phyloP scores from a whole-genome alignment of 2,329 filamentous ascomycete genomes.

The Zymoseptoria pseudotritici region DNA sequence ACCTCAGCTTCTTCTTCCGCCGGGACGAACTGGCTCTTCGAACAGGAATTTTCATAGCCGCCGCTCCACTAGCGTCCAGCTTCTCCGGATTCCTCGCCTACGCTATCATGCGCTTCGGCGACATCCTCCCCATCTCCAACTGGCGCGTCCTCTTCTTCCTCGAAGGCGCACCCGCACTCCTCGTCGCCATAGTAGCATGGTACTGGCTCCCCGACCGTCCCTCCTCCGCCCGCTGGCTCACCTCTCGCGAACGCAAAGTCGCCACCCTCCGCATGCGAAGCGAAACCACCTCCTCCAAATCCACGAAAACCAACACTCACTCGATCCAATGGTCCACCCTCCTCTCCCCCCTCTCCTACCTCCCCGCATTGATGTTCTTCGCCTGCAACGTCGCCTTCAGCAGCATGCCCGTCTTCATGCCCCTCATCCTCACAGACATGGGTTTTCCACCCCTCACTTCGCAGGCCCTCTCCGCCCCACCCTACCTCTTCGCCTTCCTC shows the following conservation, averaged over 20 bases:
- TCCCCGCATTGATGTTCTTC: slow-evolving; percentile 78
- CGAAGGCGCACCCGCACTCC: slow-evolving; percentile 75
- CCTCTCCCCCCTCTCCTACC: slow-evolving; percentile 53
- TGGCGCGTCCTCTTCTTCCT: slow-evolving; percentile 82
- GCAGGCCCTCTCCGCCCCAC: slow-evolving; percentile 73
- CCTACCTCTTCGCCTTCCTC: slow-evolving; percentile 69
- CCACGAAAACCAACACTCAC: neutral
- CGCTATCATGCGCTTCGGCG: slow-evolving; percentile 64
- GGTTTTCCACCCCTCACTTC: slow-evolving; percentile 60
- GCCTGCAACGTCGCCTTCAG: slow-evolving; percentile 81
- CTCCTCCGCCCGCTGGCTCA: slow-evolving; percentile 37
- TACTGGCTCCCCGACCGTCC: slow-evolving; percentile 69
- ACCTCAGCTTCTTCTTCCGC: slow-evolving; percentile 56
- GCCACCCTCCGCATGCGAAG: slow-evolving; percentile 60
- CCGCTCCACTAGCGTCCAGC: slow-evolving; percentile 52
- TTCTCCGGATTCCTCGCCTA: slow-evolving; percentile 75
- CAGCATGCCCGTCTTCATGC: slow-evolving; percentile 80
- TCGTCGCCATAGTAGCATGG: slow-evolving; percentile 69
- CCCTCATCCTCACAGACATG: slow-evolving; percentile 55
- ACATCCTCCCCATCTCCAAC: slow-evolving; percentile 60
- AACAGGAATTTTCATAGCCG: slow-evolving; percentile 80
- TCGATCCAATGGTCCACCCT: neutral
- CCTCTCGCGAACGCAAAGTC: slow-evolving; percentile 48
- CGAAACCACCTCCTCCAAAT: slow-evolving; percentile 33
- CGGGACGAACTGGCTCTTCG: slow-evolving; percentile 71